Base-by-base conservation (phyloP, 768 basidiomycete species). In the Psilocybe cubensis region DNA sequence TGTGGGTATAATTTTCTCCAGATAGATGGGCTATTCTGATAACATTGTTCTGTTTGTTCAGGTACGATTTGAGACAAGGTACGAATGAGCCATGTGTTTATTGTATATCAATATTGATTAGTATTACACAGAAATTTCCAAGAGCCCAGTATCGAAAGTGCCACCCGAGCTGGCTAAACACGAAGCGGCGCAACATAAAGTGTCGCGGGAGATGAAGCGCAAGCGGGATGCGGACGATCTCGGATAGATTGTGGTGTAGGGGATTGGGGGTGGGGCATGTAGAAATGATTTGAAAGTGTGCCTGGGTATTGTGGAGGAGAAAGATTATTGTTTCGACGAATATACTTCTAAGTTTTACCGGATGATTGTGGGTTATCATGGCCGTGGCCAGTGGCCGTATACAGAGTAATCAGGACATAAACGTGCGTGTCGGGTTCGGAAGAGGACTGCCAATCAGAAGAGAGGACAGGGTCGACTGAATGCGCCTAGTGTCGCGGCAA, bases 41-140 rank as follows among this genome's bases (percentile, higher is more conserved):
- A 43, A 23, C 2, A 14, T 35, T 17, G 41, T 33, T 63, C 42
- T 56, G 44, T 11, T 4, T 67, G 38, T 66, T 68, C 73, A 94
- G 92, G 87, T 95, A 96, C 80, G 96, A 98, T 71, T 84, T 98
- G 65, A 96, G 91, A 79, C 89, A 94, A 82, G 91, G 92, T 88
- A 70, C 62, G 83, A 65, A 57, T 57, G n/a, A 27, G 24, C 28
- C 27, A 50, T 50, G 28, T 17, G 42, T 24, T 33, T 44, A 21
- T 45, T 21, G 28, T 23, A n/a, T 29, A 29, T 42, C 35, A 42
- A 23, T 33, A 10, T 33, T 55, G n/a, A 60, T 40, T 38, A 18
- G 20, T 44, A 44, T 44, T 23, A 21, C 24, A 29, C 72, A 92
- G 95, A 98, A 75, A 95, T 96, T 63, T 88, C 88, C 17, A 98